Evolutionary conservation across 768 basidiomycete species (phyloP).

Genomic region (Serendipita vermifera): DNA sequence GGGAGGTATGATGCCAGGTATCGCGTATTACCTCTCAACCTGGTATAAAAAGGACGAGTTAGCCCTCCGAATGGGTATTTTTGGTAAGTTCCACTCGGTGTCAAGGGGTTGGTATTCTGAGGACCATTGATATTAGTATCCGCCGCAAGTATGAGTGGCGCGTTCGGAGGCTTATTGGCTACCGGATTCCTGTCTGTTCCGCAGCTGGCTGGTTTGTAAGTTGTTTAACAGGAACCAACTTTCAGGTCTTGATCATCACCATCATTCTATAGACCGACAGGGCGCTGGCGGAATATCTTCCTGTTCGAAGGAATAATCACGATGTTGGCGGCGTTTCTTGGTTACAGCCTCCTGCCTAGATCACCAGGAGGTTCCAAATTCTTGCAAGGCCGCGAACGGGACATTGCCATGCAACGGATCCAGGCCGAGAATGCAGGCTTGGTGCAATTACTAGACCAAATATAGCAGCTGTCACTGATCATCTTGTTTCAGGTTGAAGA

Average conservation of each 20-base stretch:
- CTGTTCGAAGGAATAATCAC: slow-evolving; percentile 33
- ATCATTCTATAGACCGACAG: slow-evolving; percentile 22
- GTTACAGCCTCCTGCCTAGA: slow-evolving; percentile 27
- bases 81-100: too few relatives aligned
- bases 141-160: slow-evolving; percentile 27
- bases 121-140: slow-evolving; percentile 17
- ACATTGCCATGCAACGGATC: slow-evolving; percentile 26
- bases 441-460: slow-evolving; percentile 16
- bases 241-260: too few relatives aligned
- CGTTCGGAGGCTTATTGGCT: slow-evolving; percentile 27
- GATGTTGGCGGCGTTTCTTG: slow-evolving; percentile 26
- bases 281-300: slow-evolving; percentile 32
- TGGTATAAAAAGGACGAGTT: slow-evolving; percentile 26
- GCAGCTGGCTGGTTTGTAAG: not conserved
- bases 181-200: slow-evolving; percentile 25
- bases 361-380: slow-evolving; percentile 27
- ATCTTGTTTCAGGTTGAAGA: slow-evolving; percentile 9
- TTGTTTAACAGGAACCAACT: too few relatives aligned
- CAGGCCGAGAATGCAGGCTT: slow-evolving; percentile 24
- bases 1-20: slow-evolving; percentile 32
- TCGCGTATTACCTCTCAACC: slow-evolving; percentile 23
- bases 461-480: not conserved
- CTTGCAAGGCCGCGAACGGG: slow-evolving; percentile 25
- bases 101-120: not conserved
- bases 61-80: slow-evolving; percentile 27